A percentile compares a stretch with the other conserved stretches of the same genome.
phyloP scores from a whole-genome alignment of 257 asterid genomes.

The Salvia hispanica region DNA sequence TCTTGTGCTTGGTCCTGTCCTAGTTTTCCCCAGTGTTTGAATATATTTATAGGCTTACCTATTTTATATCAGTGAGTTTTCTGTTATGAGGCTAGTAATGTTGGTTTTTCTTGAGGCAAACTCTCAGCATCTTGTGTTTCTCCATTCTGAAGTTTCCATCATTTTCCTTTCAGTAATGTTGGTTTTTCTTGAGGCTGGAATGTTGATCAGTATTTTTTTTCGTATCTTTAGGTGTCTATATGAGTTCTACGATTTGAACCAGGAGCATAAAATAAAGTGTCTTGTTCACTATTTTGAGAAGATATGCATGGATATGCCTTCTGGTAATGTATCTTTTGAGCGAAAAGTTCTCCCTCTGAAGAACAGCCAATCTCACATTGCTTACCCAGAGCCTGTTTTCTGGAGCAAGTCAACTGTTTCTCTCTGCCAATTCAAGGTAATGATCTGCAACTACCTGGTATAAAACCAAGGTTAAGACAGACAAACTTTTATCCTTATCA shows the following conservation, averaged over 20 bases:
- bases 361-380: conserved; percentile 38
- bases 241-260: conserved; percentile 49
- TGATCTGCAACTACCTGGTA: conserved; percentile 27
- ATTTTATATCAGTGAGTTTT: background rate
- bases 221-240: conserved; percentile 61
- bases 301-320: conserved; percentile 57
- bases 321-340: conserved; percentile 80
- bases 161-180: background rate
- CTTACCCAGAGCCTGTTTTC: conserved; percentile 57
- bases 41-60: background rate
- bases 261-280: conserved; percentile 79
- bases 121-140: conserved; percentile 2
- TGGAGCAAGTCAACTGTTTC: conserved; percentile 67
- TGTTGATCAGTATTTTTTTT: conserved; percentile 6
- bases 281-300: conserved; percentile 80
- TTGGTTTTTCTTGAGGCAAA: no score
- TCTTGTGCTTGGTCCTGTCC: background rate
- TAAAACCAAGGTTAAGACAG: background rate
- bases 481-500: background rate
- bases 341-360: conserved; percentile 68
- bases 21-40: conserved; percentile 2
- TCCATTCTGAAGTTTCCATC: conserved; percentile 1
- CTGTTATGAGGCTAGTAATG: background rate
- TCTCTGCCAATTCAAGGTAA: conserved; percentile 80
- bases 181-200: conserved; percentile 18